Evolutionary conservation across 768 basidiomycete genomes (phyloP), one percentile per base, ranked within the genome.

Genomic region (Grammothele lineata): DNA sequence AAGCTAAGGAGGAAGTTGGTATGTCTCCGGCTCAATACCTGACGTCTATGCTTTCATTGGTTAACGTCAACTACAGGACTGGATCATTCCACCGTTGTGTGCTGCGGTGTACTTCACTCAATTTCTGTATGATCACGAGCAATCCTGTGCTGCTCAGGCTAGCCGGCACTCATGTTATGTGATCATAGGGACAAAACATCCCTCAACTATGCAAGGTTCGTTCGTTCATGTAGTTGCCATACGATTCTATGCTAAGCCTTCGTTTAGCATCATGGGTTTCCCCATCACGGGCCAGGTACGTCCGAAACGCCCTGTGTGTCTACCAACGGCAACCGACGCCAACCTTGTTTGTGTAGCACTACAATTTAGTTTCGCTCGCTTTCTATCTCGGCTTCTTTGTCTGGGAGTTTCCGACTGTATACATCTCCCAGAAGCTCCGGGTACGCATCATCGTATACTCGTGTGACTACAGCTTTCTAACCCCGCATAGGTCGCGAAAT

Each of bases 151-250:
- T 36, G 14, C 24, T 9, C 10, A 21, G n/a, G n/a, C n/a, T n/a
- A n/a, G n/a, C n/a, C n/a, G n/a, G n/a, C n/a, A n/a, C n/a, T n/a
- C n/a, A n/a, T n/a, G n/a, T n/a, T n/a, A n/a, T n/a, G n/a, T n/a
- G n/a, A n/a, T n/a, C n/a, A n/a, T 47, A 82, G 81, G 48, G 84
- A 85, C 61, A 86, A 85, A 69, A 83, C 81, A 4, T 77, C 80
- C 11, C 59, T 84, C 32, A 83, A 83, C 58, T 84, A 84, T 68
- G 82, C 83, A n/a, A 81, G 79, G 80, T 75, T 51, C 22, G 60
- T 45, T 10, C 5, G 22, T 5, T 9, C 30, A 9, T 34, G 14
- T 11, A 21, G n/a, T n/a, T n/a, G n/a, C n/a, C n/a, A n/a, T n/a
- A n/a, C n/a, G n/a, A 30, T 37, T 15, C 10, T 40, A 30, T 30